phyloP scores from a whole-genome alignment of 2,329 filamentous ascomycete species.

The Dothidotthia symphoricarpi region DNA sequence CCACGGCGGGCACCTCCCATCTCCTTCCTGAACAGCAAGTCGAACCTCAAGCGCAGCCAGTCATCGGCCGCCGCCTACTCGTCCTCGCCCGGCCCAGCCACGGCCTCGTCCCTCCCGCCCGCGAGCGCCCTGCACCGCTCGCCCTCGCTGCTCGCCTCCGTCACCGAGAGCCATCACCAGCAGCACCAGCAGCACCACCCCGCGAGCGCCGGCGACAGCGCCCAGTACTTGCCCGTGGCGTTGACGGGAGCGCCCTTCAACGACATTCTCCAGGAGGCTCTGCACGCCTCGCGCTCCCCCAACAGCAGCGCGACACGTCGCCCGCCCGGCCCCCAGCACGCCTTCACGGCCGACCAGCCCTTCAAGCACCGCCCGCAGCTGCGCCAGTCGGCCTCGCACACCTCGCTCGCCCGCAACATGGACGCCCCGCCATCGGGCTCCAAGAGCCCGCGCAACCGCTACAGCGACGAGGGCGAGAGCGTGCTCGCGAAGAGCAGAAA shows the following conservation, averaged over 20 bases:
- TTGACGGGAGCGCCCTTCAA: slow-evolving; percentile 41
- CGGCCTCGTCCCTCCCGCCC: slow-evolving; percentile 5
- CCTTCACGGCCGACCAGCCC: slow-evolving; percentile 27
- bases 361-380: slow-evolving; percentile 33
- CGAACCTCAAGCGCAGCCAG: slow-evolving; percentile 9
- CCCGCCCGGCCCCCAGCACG: slow-evolving; percentile 30
- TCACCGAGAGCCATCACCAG: slow-evolving; percentile 16
- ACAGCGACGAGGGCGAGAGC: slow-evolving; percentile 39
- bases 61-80: slow-evolving; percentile 11
- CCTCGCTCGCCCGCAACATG: slow-evolving; percentile 46
- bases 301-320: slow-evolving; percentile 17
- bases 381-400: slow-evolving; percentile 45
- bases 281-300: slow-evolving; percentile 13
- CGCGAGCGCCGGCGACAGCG: slow-evolving; percentile 2
- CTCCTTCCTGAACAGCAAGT: slow-evolving; percentile 16
- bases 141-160: slow-evolving; percentile 18
- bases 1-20: slow-evolving; percentile 19
- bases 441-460: slow-evolving; percentile 41
- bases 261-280: slow-evolving; percentile 35
- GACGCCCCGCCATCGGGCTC: slow-evolving; percentile 41
- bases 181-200: slow-evolving; percentile 6
- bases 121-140: slow-evolving; percentile 12
- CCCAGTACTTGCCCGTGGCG: slow-evolving; percentile 12
- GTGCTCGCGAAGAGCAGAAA: slow-evolving; percentile 28
- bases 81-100: slow-evolving; percentile 6